Percentiles rank a stretch among this genome's conserved stretches.
Evolutionary conservation across 1,284 basidiomycete species (phyloP).

Genomic region (Sanghuangporus sanghuang): DNA sequence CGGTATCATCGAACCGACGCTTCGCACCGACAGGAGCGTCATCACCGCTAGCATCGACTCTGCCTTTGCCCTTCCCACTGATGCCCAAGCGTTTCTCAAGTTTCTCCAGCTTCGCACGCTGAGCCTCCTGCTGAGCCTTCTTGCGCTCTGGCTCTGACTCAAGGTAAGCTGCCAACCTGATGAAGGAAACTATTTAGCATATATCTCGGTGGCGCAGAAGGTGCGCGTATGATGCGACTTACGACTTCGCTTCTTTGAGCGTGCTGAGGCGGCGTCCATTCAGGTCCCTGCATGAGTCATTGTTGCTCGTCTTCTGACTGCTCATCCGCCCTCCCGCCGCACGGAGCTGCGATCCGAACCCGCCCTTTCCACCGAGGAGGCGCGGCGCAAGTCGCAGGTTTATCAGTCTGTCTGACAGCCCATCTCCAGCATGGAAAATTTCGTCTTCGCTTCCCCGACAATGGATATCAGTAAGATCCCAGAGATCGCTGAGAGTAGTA

Average conservation of each 20-base stretch:
- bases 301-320: slow-evolving; percentile 90
- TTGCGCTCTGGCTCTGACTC: slow-evolving; percentile 81
- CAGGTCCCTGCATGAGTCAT: slow-evolving; percentile 92
- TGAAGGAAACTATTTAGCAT: neutral
- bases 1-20: slow-evolving; percentile 86
- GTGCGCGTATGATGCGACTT: slow-evolving; percentile 19
- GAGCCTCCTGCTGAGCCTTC: slow-evolving; percentile 74
- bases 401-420: slow-evolving; percentile 35
- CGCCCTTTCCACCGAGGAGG: slow-evolving; percentile 90
- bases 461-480: neutral
- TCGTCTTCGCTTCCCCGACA: slow-evolving; percentile 17
- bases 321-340: slow-evolving; percentile 98
- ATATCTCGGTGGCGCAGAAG: slow-evolving; percentile 10
- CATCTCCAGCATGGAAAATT: slow-evolving; percentile 24
- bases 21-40: slow-evolving; percentile 64
- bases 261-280: slow-evolving; percentile 88
- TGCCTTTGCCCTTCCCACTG: slow-evolving; percentile 36
- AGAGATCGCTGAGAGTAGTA: slow-evolving; percentile 41
- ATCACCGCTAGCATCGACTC: slow-evolving; percentile 48
- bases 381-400: slow-evolving; percentile 64
- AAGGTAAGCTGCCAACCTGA: slow-evolving; percentile 84
- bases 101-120: slow-evolving; percentile 81
- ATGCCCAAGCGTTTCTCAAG: slow-evolving; percentile 81
- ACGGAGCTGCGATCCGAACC: slow-evolving; percentile 93
- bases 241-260: slow-evolving; percentile 95